phyloP scores from a whole-genome alignment of 768 basidiomycete species.

The Mycena leptocephala region DNA sequence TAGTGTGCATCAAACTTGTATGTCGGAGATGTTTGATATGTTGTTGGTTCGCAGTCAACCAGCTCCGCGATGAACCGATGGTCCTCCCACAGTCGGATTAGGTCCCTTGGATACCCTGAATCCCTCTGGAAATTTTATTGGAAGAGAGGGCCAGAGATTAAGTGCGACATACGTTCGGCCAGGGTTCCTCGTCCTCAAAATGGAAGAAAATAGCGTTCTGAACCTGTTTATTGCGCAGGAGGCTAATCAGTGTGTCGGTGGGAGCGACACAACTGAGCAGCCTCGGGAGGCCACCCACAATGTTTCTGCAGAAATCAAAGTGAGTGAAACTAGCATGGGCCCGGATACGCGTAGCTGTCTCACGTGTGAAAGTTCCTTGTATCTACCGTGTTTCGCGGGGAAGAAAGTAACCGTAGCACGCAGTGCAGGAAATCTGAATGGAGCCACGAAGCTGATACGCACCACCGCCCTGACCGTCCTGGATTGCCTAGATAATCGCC shows the following conservation, averaged over 20 bases:
- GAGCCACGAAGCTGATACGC: neutral
- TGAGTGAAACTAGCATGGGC: neutral
- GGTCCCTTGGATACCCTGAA: neutral
- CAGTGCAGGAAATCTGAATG: neutral
- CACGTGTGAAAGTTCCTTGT: neutral
- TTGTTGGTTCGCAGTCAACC: neutral
- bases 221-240: neutral
- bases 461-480: neutral
- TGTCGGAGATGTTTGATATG: neutral
- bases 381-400: neutral
- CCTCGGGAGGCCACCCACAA: too few relatives aligned
- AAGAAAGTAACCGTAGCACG: neutral
- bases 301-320: too few relatives aligned
- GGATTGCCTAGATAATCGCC: neutral
- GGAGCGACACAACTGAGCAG: neutral
- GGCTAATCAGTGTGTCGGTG: neutral
- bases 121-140: neutral
- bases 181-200: neutral
- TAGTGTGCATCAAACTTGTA: neutral
- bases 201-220: neutral
- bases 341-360: neutral
- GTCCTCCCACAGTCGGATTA: slow-evolving; percentile 7
- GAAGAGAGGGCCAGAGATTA: neutral
- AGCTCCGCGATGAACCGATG: neutral
- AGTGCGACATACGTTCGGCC: neutral